A percentile compares a stretch with the other conserved stretches of the same genome.
Conservation (phyloP, 2,329 filamentous ascomycete genomes). For the Trichoderma hamatum region DNA sequence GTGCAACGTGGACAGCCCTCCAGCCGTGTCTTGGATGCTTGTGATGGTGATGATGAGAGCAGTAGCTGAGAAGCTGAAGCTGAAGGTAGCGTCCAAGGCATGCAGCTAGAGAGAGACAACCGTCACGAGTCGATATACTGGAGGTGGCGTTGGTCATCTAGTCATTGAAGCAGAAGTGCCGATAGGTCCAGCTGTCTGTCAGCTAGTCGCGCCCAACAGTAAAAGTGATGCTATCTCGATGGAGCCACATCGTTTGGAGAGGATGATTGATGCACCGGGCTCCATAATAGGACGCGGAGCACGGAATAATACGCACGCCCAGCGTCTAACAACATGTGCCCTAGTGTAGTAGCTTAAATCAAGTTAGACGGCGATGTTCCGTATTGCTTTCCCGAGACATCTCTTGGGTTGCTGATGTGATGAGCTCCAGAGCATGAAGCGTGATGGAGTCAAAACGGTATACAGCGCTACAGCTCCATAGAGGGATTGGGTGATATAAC, state of each 20-base stretch:
- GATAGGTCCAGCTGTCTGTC: background rate
- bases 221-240: conserved; percentile 6
- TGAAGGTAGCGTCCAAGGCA: conserved; percentile 1
- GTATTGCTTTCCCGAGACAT: conserved; percentile 1
- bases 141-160: conserved; percentile 11
- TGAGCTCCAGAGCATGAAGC: background rate
- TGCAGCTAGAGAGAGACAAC: background rate
- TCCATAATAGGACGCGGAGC: conserved; percentile 8
- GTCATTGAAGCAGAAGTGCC: background rate
- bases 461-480: background rate
- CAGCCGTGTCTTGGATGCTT: conserved; percentile 10
- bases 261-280: background rate
- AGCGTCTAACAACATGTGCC: conserved; percentile 4
- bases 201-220: background rate
- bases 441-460: background rate
- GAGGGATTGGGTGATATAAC: background rate
- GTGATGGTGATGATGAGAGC: background rate
- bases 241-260: background rate
- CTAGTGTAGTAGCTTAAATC: conserved; percentile 26
- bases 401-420: background rate
- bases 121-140: background rate
- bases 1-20: background rate
- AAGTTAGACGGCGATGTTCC: conserved; percentile 23
- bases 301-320: conserved; percentile 22
- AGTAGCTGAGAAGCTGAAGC: conserved; percentile 6